Percentiles rank a stretch among this genome's conserved stretches.
Conservation (phyloP, 805 yeast genomes). For the Monosporozyma servazzii region DNA sequence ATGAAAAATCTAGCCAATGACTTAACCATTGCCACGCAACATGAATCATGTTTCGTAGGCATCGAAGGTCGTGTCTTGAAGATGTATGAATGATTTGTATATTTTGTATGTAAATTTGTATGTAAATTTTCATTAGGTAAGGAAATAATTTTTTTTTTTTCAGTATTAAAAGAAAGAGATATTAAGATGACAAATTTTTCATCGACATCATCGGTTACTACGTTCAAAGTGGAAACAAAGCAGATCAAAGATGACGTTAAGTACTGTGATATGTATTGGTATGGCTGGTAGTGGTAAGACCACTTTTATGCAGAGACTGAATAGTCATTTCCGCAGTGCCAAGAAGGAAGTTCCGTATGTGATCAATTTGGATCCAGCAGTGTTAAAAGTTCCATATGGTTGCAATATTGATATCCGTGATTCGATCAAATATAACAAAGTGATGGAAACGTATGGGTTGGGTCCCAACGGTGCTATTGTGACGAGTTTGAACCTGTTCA, state of each 20-base stretch:
- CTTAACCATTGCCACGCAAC: constrained; percentile 48
- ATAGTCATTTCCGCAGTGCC: constrained; percentile 72
- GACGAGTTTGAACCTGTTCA: constrained; percentile 81
- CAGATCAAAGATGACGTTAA: constrained; percentile 27
- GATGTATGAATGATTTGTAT: constrained; percentile 6
- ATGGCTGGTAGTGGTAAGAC: constrained; percentile 90
- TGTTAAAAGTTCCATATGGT: constrained; percentile 83
- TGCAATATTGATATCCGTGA: constrained; percentile 94
- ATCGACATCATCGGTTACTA: not conserved
- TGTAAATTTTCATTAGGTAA: not conserved
- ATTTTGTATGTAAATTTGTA: not conserved
- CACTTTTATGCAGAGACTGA: constrained; percentile 91
- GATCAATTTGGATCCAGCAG: constrained; percentile 94
- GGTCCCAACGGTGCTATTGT: constrained; percentile 99
- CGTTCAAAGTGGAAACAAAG: not conserved
- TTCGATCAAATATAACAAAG: constrained; percentile 89
- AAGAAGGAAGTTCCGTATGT: constrained; percentile 74
- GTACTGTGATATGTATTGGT: constrained; percentile 45
- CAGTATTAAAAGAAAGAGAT: not conserved
- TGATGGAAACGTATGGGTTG: constrained; percentile 87
- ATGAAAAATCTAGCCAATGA: constrained; percentile 68
- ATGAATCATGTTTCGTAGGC: constrained; percentile 46
- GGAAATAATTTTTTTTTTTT: not conserved
- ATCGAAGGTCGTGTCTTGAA: constrained; percentile 50
- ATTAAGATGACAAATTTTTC: not conserved